These are phyloP conservation scores for Yamadazyma diospyri DNA, from an alignment of 1,139 yeast species.

Conservation along the genomic window DNA sequence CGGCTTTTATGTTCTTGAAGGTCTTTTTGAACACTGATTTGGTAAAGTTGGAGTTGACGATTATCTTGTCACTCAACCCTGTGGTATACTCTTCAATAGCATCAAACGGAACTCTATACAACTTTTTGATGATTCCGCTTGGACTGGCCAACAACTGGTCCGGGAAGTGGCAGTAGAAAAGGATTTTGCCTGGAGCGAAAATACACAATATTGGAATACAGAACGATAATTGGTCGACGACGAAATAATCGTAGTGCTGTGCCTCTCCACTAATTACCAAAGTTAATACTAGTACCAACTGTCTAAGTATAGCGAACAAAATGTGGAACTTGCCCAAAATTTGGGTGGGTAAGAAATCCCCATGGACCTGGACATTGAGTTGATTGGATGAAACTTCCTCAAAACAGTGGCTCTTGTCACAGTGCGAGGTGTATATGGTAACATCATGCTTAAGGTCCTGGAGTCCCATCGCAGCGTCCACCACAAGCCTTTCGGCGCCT, in stretches of 20 bases:
- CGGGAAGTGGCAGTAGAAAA: conserved; percentile 96
- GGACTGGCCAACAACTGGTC: conserved; percentile 75
- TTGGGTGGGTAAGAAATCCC: conserved; percentile 78
- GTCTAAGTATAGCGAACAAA: conserved; percentile 80
- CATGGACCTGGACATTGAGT: conserved; percentile 66
- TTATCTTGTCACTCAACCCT: conserved; percentile 68
- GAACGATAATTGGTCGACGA: conserved; percentile 86
- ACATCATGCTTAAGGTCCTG: conserved; percentile 68
- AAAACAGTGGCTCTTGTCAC: conserved; percentile 82
- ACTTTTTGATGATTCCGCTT: conserved; percentile 48
- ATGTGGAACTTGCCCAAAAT: conserved; percentile 68
- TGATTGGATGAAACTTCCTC: conserved; percentile 69
- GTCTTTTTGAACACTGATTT: conserved; percentile 63
- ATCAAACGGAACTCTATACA: conserved; percentile 84
- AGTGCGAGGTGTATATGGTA: conserved; percentile 80
- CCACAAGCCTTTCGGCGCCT: conserved; percentile 94
- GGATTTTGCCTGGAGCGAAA: conserved; percentile 43
- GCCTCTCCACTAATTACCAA: conserved; percentile 51
- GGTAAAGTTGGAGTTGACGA: conserved; percentile 87
- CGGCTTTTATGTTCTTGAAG: conserved; percentile 43
- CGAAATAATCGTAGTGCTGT: conserved; percentile 58
- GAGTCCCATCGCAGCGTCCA: conserved; percentile 90
- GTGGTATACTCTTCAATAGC: conserved; percentile 78
- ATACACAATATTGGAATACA: conserved; percentile 72
- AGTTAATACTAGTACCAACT: conserved; percentile 57